These are phyloP conservation scores for Dothidotthia symphoricarpi DNA, from an alignment of 2,329 filamentous ascomycete genomes.

Conservation along the genomic window DNA sequence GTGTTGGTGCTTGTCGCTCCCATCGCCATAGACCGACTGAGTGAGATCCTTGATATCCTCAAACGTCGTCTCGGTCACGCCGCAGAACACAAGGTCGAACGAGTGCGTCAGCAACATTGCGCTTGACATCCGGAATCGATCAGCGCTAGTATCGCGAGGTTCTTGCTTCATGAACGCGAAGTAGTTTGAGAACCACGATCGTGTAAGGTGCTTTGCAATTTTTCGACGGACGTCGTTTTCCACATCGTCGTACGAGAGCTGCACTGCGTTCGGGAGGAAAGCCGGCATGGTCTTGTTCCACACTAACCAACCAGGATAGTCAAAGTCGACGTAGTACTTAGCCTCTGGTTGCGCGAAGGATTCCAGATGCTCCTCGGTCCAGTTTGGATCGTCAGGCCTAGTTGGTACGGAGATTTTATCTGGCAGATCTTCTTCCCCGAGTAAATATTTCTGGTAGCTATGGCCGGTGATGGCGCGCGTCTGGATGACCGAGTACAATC, in stretches of 20 bases:
- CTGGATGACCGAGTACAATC: slow-evolving; percentile 77
- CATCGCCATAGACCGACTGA: slow-evolving; percentile 78
- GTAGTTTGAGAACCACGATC: slow-evolving; percentile 80
- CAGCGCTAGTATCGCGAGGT: slow-evolving; percentile 74
- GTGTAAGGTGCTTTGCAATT: slow-evolving; percentile 77
- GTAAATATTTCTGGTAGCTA: slow-evolving; percentile 80
- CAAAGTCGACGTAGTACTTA: slow-evolving; percentile 86
- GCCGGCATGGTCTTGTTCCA: slow-evolving; percentile 88
- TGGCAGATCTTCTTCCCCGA: slow-evolving; percentile 73
- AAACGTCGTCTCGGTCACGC: slow-evolving; percentile 72
- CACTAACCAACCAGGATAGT: slow-evolving; percentile 93
- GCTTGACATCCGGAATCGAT: slow-evolving; percentile 86
- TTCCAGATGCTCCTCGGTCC: slow-evolving; percentile 75
- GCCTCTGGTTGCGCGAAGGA: slow-evolving; percentile 74
- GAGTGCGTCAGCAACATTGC: slow-evolving; percentile 84
- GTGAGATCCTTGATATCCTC: slow-evolving; percentile 84
- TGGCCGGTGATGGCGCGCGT: slow-evolving; percentile 83
- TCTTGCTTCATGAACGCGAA: slow-evolving; percentile 97
- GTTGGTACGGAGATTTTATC: slow-evolving; percentile 76
- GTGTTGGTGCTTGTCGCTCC: slow-evolving; percentile 96
- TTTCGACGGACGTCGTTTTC: slow-evolving; percentile 72
- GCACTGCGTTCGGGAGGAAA: slow-evolving; percentile 67
- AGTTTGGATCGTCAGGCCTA: slow-evolving; percentile 66
- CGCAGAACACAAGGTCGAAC: slow-evolving; percentile 85
- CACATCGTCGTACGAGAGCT: slow-evolving; percentile 76